A percentile compares a stretch with the other conserved stretches of the same genome.
Evolutionary conservation across 2,329 filamentous ascomycete genomes (phyloP).

Genomic region (Hymenoscyphus occultus): DNA sequence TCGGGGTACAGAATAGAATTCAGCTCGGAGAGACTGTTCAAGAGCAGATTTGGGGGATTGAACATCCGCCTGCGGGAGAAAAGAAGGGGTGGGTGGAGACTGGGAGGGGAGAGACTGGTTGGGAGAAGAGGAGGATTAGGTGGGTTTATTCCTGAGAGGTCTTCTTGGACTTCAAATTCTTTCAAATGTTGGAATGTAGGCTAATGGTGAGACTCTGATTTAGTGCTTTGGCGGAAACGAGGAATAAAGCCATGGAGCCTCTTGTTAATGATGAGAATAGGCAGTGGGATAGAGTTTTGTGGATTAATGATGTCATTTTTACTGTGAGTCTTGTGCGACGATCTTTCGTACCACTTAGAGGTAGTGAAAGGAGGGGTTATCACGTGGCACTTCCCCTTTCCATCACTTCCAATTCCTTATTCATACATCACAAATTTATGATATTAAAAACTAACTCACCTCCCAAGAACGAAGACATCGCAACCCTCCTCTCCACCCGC

Average conservation of each 20-base stretch:
- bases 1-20: slow-evolving; percentile 44
- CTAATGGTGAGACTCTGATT: not conserved
- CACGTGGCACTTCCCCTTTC: slow-evolving; percentile 2
- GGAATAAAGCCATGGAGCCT: slow-evolving; percentile 57
- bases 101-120: slow-evolving; percentile 43
- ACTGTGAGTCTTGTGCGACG: slow-evolving; percentile 41
- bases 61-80: slow-evolving; percentile 18
- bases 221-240: slow-evolving; percentile 61
- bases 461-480: slow-evolving; percentile 51
- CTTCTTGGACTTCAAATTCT: not conserved
- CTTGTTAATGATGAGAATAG: slow-evolving; percentile 14
- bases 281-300: slow-evolving; percentile 55
- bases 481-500: slow-evolving; percentile 55
- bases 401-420: not conserved
- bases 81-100: slow-evolving; percentile 61
- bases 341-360: not conserved
- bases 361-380: slow-evolving; percentile 23
- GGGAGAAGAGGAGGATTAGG: slow-evolving; percentile 52
- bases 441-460: not conserved
- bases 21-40: slow-evolving; percentile 19
- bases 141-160: not conserved
- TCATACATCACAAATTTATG: not conserved
- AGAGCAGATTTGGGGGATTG: slow-evolving; percentile 21
- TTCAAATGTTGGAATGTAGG: not conserved
- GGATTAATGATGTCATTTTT: slow-evolving; percentile 63